These are phyloP conservation scores for Lactarius vividus DNA, from an alignment of 768 basidiomycete genomes.

Conservation along the genomic window DNA sequence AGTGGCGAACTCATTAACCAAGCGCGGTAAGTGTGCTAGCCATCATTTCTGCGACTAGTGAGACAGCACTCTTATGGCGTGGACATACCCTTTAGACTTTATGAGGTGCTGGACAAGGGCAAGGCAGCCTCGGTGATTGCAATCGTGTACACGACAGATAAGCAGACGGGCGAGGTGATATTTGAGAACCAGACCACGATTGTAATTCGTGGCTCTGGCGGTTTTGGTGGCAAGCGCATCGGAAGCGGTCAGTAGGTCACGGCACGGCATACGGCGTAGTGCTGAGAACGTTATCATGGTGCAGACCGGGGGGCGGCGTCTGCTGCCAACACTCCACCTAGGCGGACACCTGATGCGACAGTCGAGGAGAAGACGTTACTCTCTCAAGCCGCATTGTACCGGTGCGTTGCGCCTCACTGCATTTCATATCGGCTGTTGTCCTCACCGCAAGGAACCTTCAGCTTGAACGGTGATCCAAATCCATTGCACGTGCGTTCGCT, in stretches of 20 bases:
- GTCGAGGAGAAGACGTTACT: constrained; percentile 83
- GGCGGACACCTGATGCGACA: constrained; percentile 79
- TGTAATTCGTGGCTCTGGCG: constrained; percentile 92
- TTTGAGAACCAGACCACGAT: constrained; percentile 93
- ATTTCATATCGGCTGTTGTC: background rate
- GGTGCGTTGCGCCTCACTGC: constrained; percentile 45
- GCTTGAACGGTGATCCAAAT: constrained; percentile 88
- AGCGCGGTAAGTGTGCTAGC: constrained; percentile 49
- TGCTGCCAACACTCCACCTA: constrained; percentile 76
- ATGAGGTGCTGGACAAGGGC: constrained; percentile 86
- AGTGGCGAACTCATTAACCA: constrained; percentile 75
- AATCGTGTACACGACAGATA: constrained; percentile 78
- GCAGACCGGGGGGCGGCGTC: constrained; percentile 88
- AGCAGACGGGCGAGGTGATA: constrained; percentile 69
- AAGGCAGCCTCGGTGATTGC: constrained; percentile 90
- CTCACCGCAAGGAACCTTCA: constrained; percentile 33
- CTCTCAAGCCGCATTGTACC: constrained; percentile 87
- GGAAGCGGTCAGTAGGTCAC: constrained; percentile 61
- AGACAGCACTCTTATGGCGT: constrained; percentile 2
- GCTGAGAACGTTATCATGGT: background rate
- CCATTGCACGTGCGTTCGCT: constrained; percentile 75
- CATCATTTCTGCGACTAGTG: background rate
- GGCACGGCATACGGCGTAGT: background rate
- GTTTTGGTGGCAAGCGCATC: constrained; percentile 87
- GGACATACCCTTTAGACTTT: constrained; percentile 42